These are phyloP conservation scores for Neolentinus lepideus DNA, from an alignment of 1,284 basidiomycete genomes.

Conservation along the genomic window DNA sequence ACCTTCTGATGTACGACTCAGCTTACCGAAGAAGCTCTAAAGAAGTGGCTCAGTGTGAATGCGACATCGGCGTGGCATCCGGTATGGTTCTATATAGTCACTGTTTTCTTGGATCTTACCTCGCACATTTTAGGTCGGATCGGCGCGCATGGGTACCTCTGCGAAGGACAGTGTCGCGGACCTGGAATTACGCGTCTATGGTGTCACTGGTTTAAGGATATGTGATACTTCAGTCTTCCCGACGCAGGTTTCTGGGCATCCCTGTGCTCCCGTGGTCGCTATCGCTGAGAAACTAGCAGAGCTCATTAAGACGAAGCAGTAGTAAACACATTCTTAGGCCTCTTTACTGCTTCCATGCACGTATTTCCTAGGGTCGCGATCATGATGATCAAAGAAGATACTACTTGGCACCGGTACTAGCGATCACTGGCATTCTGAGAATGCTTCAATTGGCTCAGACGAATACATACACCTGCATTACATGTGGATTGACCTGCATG, in stretches of 20 bases:
- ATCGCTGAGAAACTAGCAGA: conserved; percentile 26
- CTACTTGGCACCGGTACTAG: too few species aligned
- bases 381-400: too few species aligned
- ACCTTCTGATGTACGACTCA: too few species aligned
- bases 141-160: conserved; percentile 24
- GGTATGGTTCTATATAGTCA: conserved; percentile 13
- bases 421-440: too few species aligned
- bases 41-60: conserved; percentile 25
- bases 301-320: conserved; percentile 15
- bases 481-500: too few species aligned
- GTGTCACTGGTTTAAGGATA: conserved; percentile 29
- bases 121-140: conserved; percentile 6
- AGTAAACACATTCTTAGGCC: too few species aligned
- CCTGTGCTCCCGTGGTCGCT: conserved; percentile 20
- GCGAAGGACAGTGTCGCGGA: conserved; percentile 32
- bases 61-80: conserved; percentile 34
- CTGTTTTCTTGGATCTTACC: not conserved
- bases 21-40: conserved; percentile 30
- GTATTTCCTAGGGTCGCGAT: too few species aligned
- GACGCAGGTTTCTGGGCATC: conserved; percentile 23
- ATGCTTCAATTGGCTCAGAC: too few species aligned
- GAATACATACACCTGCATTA: too few species aligned
- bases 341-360: too few species aligned
- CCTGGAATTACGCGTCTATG: conserved; percentile 36
- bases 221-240: conserved; percentile 43